phyloP scores from a whole-genome alignment of 2,329 filamentous ascomycete species.

The Penicillium italicum region DNA sequence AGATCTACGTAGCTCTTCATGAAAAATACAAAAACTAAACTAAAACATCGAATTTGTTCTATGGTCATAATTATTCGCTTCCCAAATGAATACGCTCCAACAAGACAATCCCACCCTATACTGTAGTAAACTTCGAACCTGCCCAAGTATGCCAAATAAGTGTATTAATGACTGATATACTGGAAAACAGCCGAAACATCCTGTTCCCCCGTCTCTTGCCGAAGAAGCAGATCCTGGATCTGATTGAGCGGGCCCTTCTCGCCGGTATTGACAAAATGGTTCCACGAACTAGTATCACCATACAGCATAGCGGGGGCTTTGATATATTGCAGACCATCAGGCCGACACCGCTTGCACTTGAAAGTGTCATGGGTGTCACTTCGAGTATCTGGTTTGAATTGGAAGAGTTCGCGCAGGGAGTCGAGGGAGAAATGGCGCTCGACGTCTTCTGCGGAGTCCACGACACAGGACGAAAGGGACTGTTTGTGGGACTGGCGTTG shows the following conservation, averaged over 20 bases:
- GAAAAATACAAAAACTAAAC: not conserved
- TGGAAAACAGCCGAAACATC: conserved; percentile 95
- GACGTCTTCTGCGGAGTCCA: conserved; percentile 94
- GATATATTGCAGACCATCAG: conserved; percentile 79
- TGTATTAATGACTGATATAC: conserved; percentile 81
- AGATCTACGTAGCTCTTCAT: not conserved
- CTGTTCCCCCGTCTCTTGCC: conserved; percentile 74
- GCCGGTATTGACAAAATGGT: conserved; percentile 83
- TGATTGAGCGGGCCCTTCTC: conserved; percentile 63
- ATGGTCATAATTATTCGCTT: conserved; percentile 1
- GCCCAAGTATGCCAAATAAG: not conserved
- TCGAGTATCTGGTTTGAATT: conserved; percentile 77
- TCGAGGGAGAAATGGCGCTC: conserved; percentile 95
- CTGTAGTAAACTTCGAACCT: not conserved
- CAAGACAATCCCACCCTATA: not conserved
- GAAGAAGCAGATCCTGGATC: conserved; percentile 86
- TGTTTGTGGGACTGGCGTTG: conserved; percentile 98
- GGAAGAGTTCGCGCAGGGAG: conserved; percentile 86
- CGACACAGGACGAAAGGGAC: conserved; percentile 90
- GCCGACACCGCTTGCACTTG: conserved; percentile 92
- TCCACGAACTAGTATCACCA: conserved; percentile 98
- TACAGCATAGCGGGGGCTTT: conserved; percentile 95
- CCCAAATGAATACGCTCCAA: not conserved
- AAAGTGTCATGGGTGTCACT: conserved; percentile 98
- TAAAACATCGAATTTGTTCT: not conserved